Evolutionary conservation across 2,329 filamentous ascomycete species (phyloP).

Genomic region (Cladosporium sp.): DNA sequence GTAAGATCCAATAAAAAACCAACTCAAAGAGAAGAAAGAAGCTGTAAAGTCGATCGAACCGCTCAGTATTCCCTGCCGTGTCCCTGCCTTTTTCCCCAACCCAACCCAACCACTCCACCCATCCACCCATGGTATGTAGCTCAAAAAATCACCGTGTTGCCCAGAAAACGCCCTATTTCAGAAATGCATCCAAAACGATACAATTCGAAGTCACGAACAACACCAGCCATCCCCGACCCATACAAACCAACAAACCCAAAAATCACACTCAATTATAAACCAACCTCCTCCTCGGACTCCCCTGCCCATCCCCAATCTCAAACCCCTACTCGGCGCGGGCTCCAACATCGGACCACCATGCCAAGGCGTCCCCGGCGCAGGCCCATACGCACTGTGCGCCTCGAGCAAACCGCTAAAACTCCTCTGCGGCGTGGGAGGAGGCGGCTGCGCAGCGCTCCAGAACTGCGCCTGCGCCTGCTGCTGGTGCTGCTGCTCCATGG

Average conservation of each 20-base stretch:
- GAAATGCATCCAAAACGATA: too few relatives aligned
- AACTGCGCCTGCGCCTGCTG: conserved; percentile 20
- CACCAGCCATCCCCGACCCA: too few relatives aligned
- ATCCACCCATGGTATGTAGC: too few relatives aligned
- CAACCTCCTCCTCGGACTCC: conserved; percentile 31
- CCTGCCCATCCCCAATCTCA: conserved; percentile 28
- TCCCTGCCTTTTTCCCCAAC: too few relatives aligned
- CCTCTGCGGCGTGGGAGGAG: conserved; percentile 33
- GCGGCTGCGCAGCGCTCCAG: conserved; percentile 7
- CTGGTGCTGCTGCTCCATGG: conserved; percentile 21
- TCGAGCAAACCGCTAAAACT: conserved; percentile 24
- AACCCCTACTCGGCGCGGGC: conserved; percentile 29
- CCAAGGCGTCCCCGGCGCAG: conserved; percentile 29
- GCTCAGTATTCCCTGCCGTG: too few relatives aligned
- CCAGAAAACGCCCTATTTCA: too few relatives aligned
- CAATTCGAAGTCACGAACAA: too few relatives aligned
- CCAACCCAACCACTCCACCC: too few relatives aligned
- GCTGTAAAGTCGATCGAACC: too few relatives aligned
- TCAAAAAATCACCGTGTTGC: too few relatives aligned
- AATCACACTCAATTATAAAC: conserved; percentile 26
- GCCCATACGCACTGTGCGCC: conserved; percentile 16
- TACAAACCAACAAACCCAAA: neutral
- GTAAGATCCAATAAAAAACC: too few relatives aligned
- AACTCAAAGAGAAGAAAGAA: too few relatives aligned
- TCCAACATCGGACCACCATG: conserved; percentile 25